phyloP scores from a whole-genome alignment of 257 asterid species.

The Fraxinus americana region DNA sequence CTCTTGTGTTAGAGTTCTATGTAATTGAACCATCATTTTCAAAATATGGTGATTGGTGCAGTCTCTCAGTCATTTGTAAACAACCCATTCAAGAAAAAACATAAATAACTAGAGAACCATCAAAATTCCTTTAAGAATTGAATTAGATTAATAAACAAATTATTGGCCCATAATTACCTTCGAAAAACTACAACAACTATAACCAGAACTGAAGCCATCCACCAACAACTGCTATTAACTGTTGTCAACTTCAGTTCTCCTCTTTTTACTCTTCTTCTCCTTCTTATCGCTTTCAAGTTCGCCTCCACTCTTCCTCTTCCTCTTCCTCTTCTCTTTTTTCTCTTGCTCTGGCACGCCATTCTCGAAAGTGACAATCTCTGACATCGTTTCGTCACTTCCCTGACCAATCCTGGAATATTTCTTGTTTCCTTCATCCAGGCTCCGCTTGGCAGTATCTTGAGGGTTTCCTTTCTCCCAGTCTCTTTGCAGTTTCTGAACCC shows the following conservation, averaged over 20 bases:
- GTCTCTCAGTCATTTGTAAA: no score
- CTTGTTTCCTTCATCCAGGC: not conserved
- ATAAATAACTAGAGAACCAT: not conserved
- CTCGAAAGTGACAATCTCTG: not conserved
- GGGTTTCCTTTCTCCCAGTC: slow-evolving; percentile 1
- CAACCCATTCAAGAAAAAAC: not conserved
- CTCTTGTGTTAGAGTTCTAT: no score
- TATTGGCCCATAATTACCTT: no score
- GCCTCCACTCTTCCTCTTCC: not conserved
- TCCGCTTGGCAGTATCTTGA: not conserved
- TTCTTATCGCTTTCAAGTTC: slow-evolving; percentile 28
- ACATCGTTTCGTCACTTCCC: not conserved
- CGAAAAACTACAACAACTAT: no score
- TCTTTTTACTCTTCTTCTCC: slow-evolving; percentile 44
- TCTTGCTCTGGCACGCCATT: not conserved
- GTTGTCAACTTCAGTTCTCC: slow-evolving; percentile 26
- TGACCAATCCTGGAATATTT: not conserved
- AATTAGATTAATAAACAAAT: no score
- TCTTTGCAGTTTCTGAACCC: slow-evolving; percentile 2
- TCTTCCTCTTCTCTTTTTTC: not conserved
- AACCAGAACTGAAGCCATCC: no score
- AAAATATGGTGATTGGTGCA: no score
- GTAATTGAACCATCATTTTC: no score
- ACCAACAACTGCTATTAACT: not conserved
- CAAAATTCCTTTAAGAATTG: not conserved